phyloP scores from a whole-genome alignment of 495 filamentous ascomycete species.

The Aspergillus sclerotioniger region DNA sequence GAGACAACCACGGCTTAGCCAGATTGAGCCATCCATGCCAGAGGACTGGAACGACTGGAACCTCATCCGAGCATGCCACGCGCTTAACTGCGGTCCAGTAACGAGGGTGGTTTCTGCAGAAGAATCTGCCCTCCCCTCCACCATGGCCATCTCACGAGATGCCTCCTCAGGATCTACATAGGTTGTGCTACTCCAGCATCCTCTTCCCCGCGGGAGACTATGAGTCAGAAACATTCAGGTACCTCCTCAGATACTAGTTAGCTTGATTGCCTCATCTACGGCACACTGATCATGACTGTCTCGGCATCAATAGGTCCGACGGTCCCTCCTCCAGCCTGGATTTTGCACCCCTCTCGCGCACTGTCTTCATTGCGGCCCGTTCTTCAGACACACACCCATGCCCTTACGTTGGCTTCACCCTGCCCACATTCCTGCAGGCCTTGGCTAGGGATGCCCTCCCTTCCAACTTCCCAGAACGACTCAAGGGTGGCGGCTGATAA shows the following conservation, averaged over 20 bases:
- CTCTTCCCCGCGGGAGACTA: neutral
- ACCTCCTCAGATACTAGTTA: neutral
- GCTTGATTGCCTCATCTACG: neutral
- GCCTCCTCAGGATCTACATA: neutral
- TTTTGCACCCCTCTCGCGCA: neutral
- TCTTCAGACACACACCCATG: conserved; percentile 11
- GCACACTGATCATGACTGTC: neutral
- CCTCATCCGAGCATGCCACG: conserved; percentile 2
- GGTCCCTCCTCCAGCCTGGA: neutral
- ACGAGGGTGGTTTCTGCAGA: neutral
- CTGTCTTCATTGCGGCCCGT: conserved; percentile 1
- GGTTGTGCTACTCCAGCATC: neutral
- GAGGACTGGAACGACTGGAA: no score
- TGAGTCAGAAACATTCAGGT: no score
- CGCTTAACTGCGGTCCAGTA: conserved; percentile 1
- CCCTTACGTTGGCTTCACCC: conserved; percentile 11
- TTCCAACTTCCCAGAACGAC: neutral
- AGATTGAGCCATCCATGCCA: conserved; percentile 9
- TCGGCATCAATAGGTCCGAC: neutral
- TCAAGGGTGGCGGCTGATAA: neutral
- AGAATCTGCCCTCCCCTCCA: neutral
- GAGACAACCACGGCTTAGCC: conserved; percentile 6
- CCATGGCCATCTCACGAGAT: neutral
- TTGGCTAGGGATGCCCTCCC: conserved; percentile 7
- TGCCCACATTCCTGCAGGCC: conserved; percentile 9